These are phyloP conservation scores for Breviolum minutum DNA, from an alignment of 73 alveolate genomes.

Conservation along the genomic window DNA sequence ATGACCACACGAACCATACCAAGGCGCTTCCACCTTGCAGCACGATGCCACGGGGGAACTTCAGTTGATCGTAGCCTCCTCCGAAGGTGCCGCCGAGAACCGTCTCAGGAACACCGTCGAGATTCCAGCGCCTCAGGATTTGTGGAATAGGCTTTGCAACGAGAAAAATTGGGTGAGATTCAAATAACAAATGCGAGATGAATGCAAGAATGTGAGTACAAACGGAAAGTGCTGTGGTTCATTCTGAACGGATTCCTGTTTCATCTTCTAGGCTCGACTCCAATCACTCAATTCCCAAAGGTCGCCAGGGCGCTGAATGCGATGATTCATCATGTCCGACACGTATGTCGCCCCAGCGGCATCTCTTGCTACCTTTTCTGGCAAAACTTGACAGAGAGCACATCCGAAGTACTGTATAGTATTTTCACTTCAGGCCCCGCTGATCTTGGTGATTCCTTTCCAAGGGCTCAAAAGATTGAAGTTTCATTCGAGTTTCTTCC, in stretches of 20 bases:
- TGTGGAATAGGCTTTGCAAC: too few relatives aligned
- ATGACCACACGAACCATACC: background rate
- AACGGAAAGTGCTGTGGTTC: too few relatives aligned
- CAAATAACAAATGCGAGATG: too few relatives aligned
- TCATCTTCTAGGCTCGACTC: background rate
- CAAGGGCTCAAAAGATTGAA: too few relatives aligned
- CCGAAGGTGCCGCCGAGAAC: background rate
- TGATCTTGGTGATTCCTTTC: too few relatives aligned
- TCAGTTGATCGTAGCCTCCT: conserved; percentile 28
- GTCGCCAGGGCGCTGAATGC: conserved; percentile 18
- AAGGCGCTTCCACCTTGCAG: background rate
- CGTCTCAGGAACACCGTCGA: background rate
- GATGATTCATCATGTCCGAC: conserved; percentile 68
- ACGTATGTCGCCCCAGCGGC: conserved; percentile 29
- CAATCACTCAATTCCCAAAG: background rate
- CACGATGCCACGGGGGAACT: conserved; percentile 44
- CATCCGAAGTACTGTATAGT: too few relatives aligned
- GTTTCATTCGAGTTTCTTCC: too few relatives aligned
- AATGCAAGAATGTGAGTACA: too few relatives aligned
- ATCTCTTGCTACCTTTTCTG: background rate
- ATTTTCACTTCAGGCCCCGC: too few relatives aligned
- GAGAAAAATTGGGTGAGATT: too few relatives aligned
- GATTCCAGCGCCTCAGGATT: background rate
- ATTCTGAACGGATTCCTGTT: too few relatives aligned
- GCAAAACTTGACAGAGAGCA: too few relatives aligned